Conservation (phyloP, 139 green algal species). For the Asterochloris erici region DNA sequence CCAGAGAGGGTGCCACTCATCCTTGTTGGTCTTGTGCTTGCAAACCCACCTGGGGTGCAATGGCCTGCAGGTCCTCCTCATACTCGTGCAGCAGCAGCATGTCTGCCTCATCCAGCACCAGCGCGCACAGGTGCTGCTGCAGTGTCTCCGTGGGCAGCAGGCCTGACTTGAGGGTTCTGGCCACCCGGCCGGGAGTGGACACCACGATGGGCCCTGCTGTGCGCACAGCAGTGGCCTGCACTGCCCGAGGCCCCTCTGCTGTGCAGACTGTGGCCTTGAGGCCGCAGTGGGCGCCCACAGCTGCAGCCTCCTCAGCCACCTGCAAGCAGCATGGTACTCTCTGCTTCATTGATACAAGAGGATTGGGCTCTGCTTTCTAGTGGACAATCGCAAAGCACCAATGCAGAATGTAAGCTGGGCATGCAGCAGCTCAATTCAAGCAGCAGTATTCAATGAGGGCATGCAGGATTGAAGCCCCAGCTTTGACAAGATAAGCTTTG, state of each 20-base stretch:
- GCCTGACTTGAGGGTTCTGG: slow-evolving; percentile 38
- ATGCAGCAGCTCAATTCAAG: no score
- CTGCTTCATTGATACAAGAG: background rate
- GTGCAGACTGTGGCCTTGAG: slow-evolving; percentile 38
- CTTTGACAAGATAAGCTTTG: background rate
- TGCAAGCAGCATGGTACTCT: background rate
- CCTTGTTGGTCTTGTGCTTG: background rate
- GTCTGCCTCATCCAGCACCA: slow-evolving; percentile 96
- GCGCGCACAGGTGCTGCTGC: slow-evolving; percentile 38
- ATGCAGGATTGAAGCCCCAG: no score
- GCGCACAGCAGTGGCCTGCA: slow-evolving; percentile 40
- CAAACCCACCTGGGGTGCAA: slow-evolving; percentile 49
- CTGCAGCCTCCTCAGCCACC: slow-evolving; percentile 43
- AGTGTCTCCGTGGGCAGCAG: slow-evolving; percentile 32
- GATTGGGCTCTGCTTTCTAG: no score
- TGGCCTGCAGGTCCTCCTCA: slow-evolving; percentile 73
- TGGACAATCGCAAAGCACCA: no score
- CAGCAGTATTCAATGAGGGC: no score
- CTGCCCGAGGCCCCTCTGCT: slow-evolving; percentile 21
- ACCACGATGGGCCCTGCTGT: slow-evolving; percentile 74
- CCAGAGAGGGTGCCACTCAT: background rate
- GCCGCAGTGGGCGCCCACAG: slow-evolving; percentile 31
- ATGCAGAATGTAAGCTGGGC: no score
- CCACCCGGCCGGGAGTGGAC: slow-evolving; percentile 70
- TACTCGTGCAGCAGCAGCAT: slow-evolving; percentile 93